phyloP scores from a whole-genome alignment of 129 eudicot species.

The Escallonia rubra region DNA sequence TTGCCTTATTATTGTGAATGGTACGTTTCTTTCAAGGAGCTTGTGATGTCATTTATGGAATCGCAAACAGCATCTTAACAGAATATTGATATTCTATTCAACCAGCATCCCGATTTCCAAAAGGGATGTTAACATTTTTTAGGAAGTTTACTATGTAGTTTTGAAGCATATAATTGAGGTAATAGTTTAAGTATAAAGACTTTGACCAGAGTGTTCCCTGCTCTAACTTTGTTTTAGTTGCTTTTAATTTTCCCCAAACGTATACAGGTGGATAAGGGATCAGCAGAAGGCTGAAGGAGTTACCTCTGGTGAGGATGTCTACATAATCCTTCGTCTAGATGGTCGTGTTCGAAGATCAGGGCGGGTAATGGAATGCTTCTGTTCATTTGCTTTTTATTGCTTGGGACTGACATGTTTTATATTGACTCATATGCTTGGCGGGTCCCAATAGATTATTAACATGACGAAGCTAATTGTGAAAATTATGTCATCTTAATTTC shows the following conservation, averaged over 20 bases:
- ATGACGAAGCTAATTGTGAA: not conserved
- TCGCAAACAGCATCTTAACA: not conserved
- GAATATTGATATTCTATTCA: too few species aligned
- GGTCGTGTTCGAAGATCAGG: slow-evolving; percentile 96
- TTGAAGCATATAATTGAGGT: too few species aligned
- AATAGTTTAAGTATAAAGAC: too few species aligned
- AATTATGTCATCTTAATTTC: not conserved
- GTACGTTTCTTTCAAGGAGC: not conserved
- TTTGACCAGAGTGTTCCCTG: too few species aligned
- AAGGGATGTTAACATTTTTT: not conserved
- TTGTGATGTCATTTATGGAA: not conserved
- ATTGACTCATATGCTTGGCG: not conserved
- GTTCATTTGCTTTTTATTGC: not conserved
- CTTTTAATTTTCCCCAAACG: not conserved
- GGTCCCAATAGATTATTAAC: not conserved
- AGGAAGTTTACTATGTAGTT: too few species aligned
- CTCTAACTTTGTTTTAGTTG: too few species aligned
- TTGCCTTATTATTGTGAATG: not conserved
- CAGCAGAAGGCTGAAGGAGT: slow-evolving; percentile 93
- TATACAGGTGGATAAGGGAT: slow-evolving; percentile 83
- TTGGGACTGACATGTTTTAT: not conserved
- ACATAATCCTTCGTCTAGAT: slow-evolving; percentile 90
- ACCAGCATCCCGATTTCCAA: not conserved
- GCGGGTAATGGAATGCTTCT: slow-evolving; percentile 34
- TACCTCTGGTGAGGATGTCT: slow-evolving; percentile 90